These are phyloP conservation scores for Aspergillus cejpii DNA, from an alignment of 2,329 filamentous ascomycete genomes.

Conservation along the genomic window DNA sequence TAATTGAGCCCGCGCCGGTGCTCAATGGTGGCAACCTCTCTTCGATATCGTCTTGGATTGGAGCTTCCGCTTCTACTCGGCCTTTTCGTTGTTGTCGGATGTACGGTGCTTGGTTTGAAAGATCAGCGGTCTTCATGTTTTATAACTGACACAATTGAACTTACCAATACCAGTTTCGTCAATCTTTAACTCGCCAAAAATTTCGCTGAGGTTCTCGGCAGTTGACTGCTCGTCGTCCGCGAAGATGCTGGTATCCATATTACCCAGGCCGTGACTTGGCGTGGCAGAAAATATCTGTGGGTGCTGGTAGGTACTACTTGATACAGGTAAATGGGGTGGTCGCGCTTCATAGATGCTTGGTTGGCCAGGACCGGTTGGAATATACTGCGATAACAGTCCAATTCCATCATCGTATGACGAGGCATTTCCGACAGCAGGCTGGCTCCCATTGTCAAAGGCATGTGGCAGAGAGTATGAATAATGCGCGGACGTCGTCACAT, in stretches of 20 bases:
- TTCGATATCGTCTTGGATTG: conserved; percentile 62
- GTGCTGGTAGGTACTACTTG: conserved; percentile 27
- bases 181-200: conserved; percentile 79
- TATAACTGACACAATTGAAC: conserved; percentile 22
- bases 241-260: conserved; percentile 43
- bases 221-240: conserved; percentile 59
- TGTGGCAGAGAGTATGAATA: conserved; percentile 51
- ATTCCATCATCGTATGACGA: conserved; percentile 41
- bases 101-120: conserved; percentile 61
- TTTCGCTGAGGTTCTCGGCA: conserved; percentile 66
- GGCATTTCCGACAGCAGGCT: conserved; percentile 45
- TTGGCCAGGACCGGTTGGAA: conserved; percentile 24
- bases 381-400: conserved; percentile 38
- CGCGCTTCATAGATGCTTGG: conserved; percentile 28
- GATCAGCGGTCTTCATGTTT: conserved; percentile 5
- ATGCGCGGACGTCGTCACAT: conserved; percentile 43
- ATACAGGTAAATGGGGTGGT: conserved; percentile 27
- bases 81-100: conserved; percentile 58
- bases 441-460: conserved; percentile 39
- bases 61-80: conserved; percentile 48
- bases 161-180: conserved; percentile 79
- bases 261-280: conserved; percentile 23
- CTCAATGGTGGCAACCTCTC: conserved; percentile 61
- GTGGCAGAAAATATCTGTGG: conserved; percentile 23
- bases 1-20: conserved; percentile 64